Evolutionary conservation across 1,284 basidiomycete species (phyloP), one percentile per base, ranked within the genome.

Genomic region (Singerocomus inundabilis): DNA sequence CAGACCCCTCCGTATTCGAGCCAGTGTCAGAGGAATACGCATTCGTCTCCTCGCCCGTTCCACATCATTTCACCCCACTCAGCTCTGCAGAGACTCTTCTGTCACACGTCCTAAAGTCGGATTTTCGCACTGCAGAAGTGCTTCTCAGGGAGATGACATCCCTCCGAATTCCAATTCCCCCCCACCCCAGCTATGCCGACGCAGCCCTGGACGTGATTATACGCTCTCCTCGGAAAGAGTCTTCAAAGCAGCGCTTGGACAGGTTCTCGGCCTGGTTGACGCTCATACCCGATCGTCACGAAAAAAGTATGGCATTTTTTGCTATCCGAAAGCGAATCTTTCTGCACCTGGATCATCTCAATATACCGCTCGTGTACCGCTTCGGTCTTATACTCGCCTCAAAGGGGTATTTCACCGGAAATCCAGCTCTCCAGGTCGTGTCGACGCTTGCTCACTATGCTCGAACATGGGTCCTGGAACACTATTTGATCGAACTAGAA

Each of bases 1-100:
- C 64, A 16, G 63, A 70, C 34, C 1, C 28, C 2, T 39, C 63
- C 48, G 55, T 69, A 6, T 66, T 66, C 31, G 68, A 66, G 36
- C 36, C 50, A 43, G 42, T 56, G 40, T 63, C 64, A 4, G 37
- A 58, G 0, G 68, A 70, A 45, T 66, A 68, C 46, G 29, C 51
- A 3, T 44, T 54, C 33, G 30, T 49, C 4, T 55, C 54, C 35
- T 32, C 52, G 1, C 30, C 28, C 3, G 25, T 32, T 18, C 12
- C 57, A 30, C 48, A 28, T 28, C 40, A 35, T 13, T 60, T 55
- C 13, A 49, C 50, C 4, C 67, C 64, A 5, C 64, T 54, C 33
- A 64, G 47, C 21, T 55, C 64, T 3, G 55, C 68, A 10, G 52
- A 54, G 11, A 59, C 61, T 0, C 54, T 67, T 5, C 51, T 46